These are phyloP conservation scores for Pyracantha coccinea DNA, from an alignment of 331 rosid genomes.

Conservation along the genomic window DNA sequence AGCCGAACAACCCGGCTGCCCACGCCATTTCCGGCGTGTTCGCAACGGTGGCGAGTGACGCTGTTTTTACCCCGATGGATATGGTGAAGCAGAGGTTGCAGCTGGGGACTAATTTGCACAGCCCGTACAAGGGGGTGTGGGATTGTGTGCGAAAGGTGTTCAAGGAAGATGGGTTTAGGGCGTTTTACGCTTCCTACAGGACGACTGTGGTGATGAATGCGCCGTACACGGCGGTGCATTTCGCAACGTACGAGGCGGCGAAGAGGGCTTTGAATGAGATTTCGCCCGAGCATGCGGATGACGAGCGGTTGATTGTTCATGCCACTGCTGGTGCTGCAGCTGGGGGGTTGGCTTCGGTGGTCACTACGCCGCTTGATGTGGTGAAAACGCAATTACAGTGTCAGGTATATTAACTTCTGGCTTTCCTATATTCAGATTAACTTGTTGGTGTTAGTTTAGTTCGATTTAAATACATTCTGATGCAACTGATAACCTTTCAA, in stretches of 20 bases:
- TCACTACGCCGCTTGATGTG: conserved; percentile 94
- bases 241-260: conserved; percentile 66
- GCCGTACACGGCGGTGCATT: conserved; percentile 87
- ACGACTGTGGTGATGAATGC: conserved; percentile 94
- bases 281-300: conserved; percentile 56
- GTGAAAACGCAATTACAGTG: conserved; percentile 93
- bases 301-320: conserved; percentile 71
- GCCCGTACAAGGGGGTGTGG: conserved; percentile 72
- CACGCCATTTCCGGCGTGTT: conserved; percentile 81
- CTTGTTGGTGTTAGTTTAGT: conserved; percentile 1
- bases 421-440: neutral
- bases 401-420: conserved; percentile 44
- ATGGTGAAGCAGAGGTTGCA: conserved; percentile 98
- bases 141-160: conserved; percentile 72
- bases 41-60: conserved; percentile 80
- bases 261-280: conserved; percentile 60
- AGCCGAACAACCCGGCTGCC: conserved; percentile 43
- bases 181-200: conserved; percentile 83
- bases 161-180: conserved; percentile 69
- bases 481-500: neutral
- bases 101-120: conserved; percentile 60
- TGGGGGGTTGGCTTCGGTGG: conserved; percentile 69
- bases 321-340: conserved; percentile 97
- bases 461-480: neutral
- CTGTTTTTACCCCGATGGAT: conserved; percentile 94